Conservation (phyloP, 2,329 filamentous ascomycete genomes). For the Mycosphaerella sp. region DNA sequence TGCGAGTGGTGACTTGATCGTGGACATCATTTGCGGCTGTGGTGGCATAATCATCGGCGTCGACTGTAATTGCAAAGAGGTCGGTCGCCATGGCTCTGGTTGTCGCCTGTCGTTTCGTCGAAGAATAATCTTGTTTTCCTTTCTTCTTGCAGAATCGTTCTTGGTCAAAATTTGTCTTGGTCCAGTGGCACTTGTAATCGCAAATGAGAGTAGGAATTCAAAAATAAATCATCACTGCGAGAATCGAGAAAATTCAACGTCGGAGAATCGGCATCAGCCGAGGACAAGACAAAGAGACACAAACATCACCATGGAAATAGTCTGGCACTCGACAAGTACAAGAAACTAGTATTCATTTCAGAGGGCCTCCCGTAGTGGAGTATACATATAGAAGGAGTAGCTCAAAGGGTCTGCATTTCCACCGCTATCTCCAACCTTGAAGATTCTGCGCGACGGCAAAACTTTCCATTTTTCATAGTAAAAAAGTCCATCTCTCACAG, state of each 20-base stretch:
- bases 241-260: not conserved
- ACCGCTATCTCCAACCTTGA: constrained; percentile 3
- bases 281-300: not conserved
- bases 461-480: not conserved
- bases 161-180: not conserved
- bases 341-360: constrained; percentile 2
- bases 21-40: constrained; percentile 26
- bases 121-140: not conserved
- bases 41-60: constrained; percentile 30
- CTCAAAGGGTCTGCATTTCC: constrained; percentile 5
- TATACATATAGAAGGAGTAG: constrained; percentile 11
- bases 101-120: constrained; percentile 5
- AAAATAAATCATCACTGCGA: not conserved
- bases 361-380: constrained; percentile 2
- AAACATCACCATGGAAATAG: not conserved
- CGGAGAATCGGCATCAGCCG: not conserved
- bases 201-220: not conserved
- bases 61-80: constrained; percentile 31
- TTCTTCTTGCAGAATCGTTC: not conserved
- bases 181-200: not conserved
- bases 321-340: not conserved
- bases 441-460: not conserved
- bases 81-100: constrained; percentile 13
- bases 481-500: constrained; percentile 2
- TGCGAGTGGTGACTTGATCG: constrained; percentile 2